These are phyloP conservation scores for Phytophthora hybrid DNA, from an alignment of 352 stramenopile genomes.

Conservation along the genomic window DNA sequence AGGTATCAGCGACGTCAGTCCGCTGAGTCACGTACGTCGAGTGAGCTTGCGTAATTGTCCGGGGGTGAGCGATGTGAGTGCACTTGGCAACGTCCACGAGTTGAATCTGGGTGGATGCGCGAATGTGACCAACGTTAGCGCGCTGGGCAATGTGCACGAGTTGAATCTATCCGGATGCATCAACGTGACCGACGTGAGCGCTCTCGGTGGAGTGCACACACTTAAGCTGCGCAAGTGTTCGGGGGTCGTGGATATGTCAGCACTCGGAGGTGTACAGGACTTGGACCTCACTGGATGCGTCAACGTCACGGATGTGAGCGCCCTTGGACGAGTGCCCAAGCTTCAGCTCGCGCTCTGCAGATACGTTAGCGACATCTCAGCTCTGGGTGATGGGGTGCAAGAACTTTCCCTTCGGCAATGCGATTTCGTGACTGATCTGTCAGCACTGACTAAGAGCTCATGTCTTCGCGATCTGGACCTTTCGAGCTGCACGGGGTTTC, in stretches of 20 bases:
- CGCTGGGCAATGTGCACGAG: constrained; percentile 46
- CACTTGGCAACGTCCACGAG: constrained; percentile 55
- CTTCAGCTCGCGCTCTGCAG: constrained; percentile 69
- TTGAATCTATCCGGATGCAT: constrained; percentile 69
- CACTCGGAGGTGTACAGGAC: constrained; percentile 49
- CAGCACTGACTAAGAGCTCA: constrained; percentile 39
- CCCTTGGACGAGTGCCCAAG: constrained; percentile 51
- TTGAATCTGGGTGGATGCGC: constrained; percentile 69
- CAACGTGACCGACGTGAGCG: constrained; percentile 63
- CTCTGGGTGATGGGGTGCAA: constrained; percentile 38
- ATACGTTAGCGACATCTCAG: constrained; percentile 60
- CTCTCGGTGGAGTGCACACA: constrained; percentile 53
- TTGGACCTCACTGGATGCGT: constrained; percentile 72
- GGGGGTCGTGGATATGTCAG: constrained; percentile 49
- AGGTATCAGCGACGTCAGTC: constrained; percentile 54
- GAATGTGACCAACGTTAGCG: constrained; percentile 53
- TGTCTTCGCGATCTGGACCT: constrained; percentile 62
- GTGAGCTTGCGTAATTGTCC: constrained; percentile 74
- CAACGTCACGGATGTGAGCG: constrained; percentile 56
- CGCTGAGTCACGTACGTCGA: constrained; percentile 45
- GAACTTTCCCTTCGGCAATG: constrained; percentile 67
- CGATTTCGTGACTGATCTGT: constrained; percentile 53
- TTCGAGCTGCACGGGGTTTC: constrained; percentile 58
- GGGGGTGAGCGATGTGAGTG: constrained; percentile 53
- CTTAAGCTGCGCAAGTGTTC: constrained; percentile 63